These are phyloP conservation scores for Neopestalotiopsis rosae DNA, from an alignment of 2,329 filamentous ascomycete genomes.

Conservation along the genomic window DNA sequence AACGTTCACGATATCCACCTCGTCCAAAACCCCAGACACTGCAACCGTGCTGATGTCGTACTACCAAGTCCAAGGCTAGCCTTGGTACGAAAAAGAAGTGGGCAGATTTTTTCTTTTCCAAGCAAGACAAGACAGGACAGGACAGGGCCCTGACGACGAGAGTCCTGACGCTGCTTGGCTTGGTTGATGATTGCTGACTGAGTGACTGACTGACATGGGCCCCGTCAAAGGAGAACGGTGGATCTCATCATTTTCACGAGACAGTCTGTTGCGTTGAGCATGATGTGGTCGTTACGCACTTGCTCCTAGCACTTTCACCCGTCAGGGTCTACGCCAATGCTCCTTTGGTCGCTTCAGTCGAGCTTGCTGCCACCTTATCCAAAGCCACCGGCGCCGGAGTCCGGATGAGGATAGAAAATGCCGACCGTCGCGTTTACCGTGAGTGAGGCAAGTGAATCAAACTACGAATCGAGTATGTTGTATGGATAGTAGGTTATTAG, in stretches of 20 bases:
- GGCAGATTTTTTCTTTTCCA: constrained; percentile 13
- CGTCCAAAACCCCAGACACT: constrained; percentile 5
- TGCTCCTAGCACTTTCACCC: background rate
- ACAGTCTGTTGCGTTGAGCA: constrained; percentile 14
- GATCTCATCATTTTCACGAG: constrained; percentile 18
- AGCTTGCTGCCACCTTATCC: constrained; percentile 12
- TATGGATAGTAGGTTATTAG: background rate
- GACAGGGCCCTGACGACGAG: background rate
- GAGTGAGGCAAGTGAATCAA: constrained; percentile 1
- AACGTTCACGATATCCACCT: constrained; percentile 20
- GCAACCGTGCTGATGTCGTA: background rate
- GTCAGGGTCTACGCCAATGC: background rate
- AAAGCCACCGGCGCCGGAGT: background rate
- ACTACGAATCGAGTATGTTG: background rate
- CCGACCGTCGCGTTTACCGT: background rate
- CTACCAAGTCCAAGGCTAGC: background rate
- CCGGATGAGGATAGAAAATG: background rate
- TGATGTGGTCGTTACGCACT: constrained; percentile 14
- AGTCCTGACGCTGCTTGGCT: background rate
- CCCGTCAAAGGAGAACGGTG: constrained; percentile 18
- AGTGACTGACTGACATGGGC: constrained; percentile 1
- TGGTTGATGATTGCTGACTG: no score
- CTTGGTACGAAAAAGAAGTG: background rate
- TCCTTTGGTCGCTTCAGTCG: constrained; percentile 4
- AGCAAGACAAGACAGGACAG: background rate